These are phyloP conservation scores for Mycogone perniciosa DNA, from an alignment of 2,329 filamentous ascomycete genomes.

Conservation along the genomic window DNA sequence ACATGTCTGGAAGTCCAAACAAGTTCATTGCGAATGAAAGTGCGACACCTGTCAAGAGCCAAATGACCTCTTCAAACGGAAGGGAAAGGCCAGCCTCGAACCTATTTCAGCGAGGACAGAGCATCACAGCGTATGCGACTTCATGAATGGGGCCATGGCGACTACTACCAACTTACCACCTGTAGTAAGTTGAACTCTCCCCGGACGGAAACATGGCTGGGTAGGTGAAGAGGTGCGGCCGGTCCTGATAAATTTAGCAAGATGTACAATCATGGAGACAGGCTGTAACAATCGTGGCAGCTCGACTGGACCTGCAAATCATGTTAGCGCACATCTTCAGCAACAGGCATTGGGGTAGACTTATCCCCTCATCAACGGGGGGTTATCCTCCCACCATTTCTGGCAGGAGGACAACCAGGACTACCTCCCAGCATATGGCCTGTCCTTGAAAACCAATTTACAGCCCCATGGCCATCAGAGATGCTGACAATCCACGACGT, in stretches of 20 bases:
- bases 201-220: too few species aligned
- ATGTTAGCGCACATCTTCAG: slow-evolving; percentile 22
- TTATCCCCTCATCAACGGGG: slow-evolving; percentile 44
- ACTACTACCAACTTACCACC: too few species aligned
- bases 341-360: slow-evolving; percentile 25
- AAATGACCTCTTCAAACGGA: too few species aligned
- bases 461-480: background rate
- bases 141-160: too few species aligned
- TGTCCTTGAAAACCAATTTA: slow-evolving; percentile 28
- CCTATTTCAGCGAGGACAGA: too few species aligned
- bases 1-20: too few species aligned
- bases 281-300: background rate
- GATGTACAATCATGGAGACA: background rate
- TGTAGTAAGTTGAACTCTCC: too few species aligned
- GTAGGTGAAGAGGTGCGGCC: too few species aligned
- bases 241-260: background rate
- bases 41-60: too few species aligned
- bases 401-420: slow-evolving; percentile 45
- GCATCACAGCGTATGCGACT: too few species aligned
- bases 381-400: slow-evolving; percentile 46
- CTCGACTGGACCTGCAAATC: slow-evolving; percentile 15
- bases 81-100: too few species aligned
- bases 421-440: slow-evolving; percentile 32
- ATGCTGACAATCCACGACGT: slow-evolving; percentile 10
- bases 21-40: too few species aligned